Base-by-base conservation (phyloP, 2,329 filamentous ascomycete genomes). In the Knufia fluminis region DNA sequence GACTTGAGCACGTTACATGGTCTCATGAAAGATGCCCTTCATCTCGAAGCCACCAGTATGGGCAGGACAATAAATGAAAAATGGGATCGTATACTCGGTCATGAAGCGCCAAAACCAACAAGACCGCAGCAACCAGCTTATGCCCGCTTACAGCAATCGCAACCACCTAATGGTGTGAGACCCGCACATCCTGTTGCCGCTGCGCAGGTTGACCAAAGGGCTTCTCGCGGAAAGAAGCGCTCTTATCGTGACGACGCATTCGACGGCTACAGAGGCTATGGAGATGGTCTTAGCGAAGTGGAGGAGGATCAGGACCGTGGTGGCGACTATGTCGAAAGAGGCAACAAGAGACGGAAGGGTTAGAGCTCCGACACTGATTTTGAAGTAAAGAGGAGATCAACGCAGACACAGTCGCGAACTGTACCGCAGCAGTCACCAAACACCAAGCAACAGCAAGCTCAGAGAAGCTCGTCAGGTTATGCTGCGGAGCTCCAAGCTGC, bases 231-330 rank as follows among this genome's bases (percentile, higher is more conserved):
- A 33, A 74, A 74, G 61, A 69, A 73, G 58, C 64, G 72, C 41
- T 64, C 64, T 57, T 75, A 75, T 55, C 70, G 71, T 55, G 72
- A 75, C 41, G 68, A 69, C 53, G 74, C 71, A 57, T 75, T 73
- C 59, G 70, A 70, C 48, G 72, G 72, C 1, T 74, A 75, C 53
- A 71, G 73, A 64, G 72, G 71, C 17, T 74, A 66, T 58, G 67
- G 68, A 20, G 72, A 75, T 60, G 70, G 72, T 50, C 36, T 39
- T 7, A 38, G 28, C 33, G 45, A 48, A 32, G 28, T 31, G 16
- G 43, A 46, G 14, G 71, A 74, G 51, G 66, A 67, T 42, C 70
- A 52, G 31, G 68, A 65, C 40, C 60, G 60, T 7, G 56, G 60
- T 23, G 59, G 67, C 55, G 53, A 50, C 36, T 54, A 55, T 33